Percentiles rank a stretch among this genome's conserved stretches.
Evolutionary conservation across 345 rosid genomes (phyloP).

Genomic region (Acer negundo): DNA sequence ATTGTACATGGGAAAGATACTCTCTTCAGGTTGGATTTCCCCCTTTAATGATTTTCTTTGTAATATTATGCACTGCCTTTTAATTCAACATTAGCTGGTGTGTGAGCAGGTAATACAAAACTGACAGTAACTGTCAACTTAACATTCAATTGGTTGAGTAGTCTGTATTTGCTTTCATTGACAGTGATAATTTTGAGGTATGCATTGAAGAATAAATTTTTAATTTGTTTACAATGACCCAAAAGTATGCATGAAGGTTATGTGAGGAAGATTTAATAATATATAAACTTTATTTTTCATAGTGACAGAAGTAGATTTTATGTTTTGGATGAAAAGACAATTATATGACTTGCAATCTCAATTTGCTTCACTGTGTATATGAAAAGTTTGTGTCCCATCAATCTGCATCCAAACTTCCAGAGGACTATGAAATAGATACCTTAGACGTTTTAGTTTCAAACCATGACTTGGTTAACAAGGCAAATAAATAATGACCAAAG

Average conservation of each 20-base stretch:
- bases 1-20: slow-evolving; percentile 63
- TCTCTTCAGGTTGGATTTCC: slow-evolving; percentile 62
- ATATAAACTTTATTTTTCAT: not conserved
- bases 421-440: slow-evolving; percentile 1
- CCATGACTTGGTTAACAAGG: not conserved
- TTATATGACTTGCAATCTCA: not conserved
- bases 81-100: slow-evolving; percentile 5
- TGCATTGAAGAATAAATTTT: not conserved
- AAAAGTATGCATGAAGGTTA: not conserved
- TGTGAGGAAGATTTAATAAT: not conserved
- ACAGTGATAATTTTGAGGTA: slow-evolving; percentile 1
- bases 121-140: not conserved
- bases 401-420: not conserved
- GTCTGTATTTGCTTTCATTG: not conserved
- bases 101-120: slow-evolving; percentile 1
- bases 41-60: not conserved
- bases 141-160: not conserved
- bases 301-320: not conserved
- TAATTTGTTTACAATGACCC: slow-evolving; percentile 2
- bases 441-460: slow-evolving; percentile 1
- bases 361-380: not conserved
- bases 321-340: not conserved
- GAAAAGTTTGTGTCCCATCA: not conserved
- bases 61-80: not conserved
- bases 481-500: not conserved